A percentile compares a stretch with the other conserved stretches of the same genome.
These are phyloP conservation scores for Verbena officinalis DNA, from an alignment of 257 asterid genomes.

Conservation along the genomic window DNA sequence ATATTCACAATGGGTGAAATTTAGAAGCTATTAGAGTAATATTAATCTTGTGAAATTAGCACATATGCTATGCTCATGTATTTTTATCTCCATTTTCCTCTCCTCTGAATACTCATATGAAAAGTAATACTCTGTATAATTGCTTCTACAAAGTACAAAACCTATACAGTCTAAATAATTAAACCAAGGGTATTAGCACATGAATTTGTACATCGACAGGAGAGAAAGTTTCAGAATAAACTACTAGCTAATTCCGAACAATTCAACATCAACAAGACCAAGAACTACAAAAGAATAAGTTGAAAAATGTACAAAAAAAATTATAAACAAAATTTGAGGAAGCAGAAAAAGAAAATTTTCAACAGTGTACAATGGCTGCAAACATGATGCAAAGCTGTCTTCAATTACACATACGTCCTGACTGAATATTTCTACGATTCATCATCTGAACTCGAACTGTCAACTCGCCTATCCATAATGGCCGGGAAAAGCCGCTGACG, in stretches of 20 bases:
- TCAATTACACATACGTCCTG: background rate
- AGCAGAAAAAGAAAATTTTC: slow-evolving; percentile 1
- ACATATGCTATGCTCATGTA: too few species aligned
- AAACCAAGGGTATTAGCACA: background rate
- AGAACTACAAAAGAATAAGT: background rate
- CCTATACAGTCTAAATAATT: background rate
- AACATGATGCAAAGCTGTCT: too few species aligned
- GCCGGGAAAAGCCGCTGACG: slow-evolving; percentile 72
- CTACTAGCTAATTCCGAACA: background rate
- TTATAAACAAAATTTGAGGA: slow-evolving; percentile 19
- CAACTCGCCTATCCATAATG: slow-evolving; percentile 61
- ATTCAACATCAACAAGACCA: slow-evolving; percentile 17
- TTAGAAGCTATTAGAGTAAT: too few species aligned
- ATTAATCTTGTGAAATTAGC: too few species aligned
- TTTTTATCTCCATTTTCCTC: too few species aligned
- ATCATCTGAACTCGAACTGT: slow-evolving; percentile 72
- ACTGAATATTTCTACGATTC: slow-evolving; percentile 38
- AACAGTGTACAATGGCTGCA: background rate
- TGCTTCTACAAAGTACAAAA: background rate
- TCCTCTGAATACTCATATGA: too few species aligned
- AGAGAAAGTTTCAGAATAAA: slow-evolving; percentile 1
- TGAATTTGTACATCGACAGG: background rate
- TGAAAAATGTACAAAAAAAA: background rate
- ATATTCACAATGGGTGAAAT: too few species aligned
- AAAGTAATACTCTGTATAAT: background rate